A percentile compares a stretch with the other conserved stretches of the same genome.
These are phyloP conservation scores for Centella asiatica DNA, from an alignment of 129 eudicot species.

Conservation along the genomic window DNA sequence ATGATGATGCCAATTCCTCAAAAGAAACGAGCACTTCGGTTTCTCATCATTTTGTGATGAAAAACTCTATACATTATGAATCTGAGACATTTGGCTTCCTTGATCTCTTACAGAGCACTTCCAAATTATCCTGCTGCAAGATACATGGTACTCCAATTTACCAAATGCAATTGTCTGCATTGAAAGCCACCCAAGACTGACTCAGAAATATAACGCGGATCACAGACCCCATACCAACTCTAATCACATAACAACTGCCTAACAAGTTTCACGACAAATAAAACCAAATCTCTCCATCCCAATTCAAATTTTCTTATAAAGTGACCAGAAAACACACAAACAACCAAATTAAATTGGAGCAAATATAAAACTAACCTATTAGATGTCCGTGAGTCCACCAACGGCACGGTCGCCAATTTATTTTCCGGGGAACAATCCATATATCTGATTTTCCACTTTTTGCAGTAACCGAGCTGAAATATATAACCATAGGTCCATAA, in stretches of 20 bases:
- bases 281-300: not conserved
- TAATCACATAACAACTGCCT: too few relatives aligned
- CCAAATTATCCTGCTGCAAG: too few relatives aligned
- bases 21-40: too few relatives aligned
- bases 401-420: constrained; percentile 76
- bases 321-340: not conserved
- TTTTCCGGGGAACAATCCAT: constrained; percentile 56
- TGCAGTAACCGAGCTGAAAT: constrained; percentile 11
- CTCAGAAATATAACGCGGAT: constrained; percentile 32
- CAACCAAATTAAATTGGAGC: not conserved
- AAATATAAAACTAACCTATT: constrained; percentile 53
- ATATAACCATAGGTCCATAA: not conserved
- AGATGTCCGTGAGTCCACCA: constrained; percentile 77
- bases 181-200: constrained; percentile 50
- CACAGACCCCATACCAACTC: constrained; percentile 9
- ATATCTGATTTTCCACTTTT: constrained; percentile 34
- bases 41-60: too few relatives aligned
- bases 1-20: too few relatives aligned
- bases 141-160: constrained; percentile 69
- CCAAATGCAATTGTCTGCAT: constrained; percentile 82
- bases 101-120: constrained; percentile 59
- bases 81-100: too few relatives aligned
- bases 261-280: not conserved
- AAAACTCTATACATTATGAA: too few relatives aligned
- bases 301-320: not conserved